phyloP scores from a whole-genome alignment of 169 alveolate species.

The Eimeria nieschulzi region DNA sequence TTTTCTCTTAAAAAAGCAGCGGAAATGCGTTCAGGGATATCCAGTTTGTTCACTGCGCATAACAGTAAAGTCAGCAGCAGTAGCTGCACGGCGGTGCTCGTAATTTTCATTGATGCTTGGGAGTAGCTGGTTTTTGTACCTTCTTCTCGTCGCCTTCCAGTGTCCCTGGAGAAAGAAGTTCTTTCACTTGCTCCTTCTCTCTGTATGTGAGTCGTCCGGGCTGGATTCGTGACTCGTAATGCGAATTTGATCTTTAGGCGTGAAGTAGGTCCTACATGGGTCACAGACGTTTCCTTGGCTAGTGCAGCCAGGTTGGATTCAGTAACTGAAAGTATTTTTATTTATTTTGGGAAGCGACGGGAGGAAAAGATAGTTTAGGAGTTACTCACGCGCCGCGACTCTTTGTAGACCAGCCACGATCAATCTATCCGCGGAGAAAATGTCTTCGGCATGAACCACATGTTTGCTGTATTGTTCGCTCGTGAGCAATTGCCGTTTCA shows the following conservation, averaged over 20 bases:
- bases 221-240: neutral
- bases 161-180: neutral
- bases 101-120: neutral
- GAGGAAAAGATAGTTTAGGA: no score
- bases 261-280: neutral
- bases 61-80: neutral
- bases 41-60: neutral
- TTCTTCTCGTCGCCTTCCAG: neutral
- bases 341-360: no score
- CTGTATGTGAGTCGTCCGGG: neutral
- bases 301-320: neutral
- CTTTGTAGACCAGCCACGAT: neutral
- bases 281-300: neutral
- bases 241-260: neutral
- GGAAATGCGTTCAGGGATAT: neutral
- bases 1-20: neutral
- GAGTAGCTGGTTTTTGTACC: neutral
- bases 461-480: neutral
- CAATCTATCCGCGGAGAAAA: neutral
- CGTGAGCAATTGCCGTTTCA: neutral
- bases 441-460: neutral
- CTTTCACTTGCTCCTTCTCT: neutral
- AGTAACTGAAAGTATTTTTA: neutral
- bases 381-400: neutral
- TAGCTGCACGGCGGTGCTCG: neutral